These are phyloP conservation scores for Mortierella antarctica DNA, from an alignment of 192 early-diverging fungal genomes.

Conservation along the genomic window DNA sequence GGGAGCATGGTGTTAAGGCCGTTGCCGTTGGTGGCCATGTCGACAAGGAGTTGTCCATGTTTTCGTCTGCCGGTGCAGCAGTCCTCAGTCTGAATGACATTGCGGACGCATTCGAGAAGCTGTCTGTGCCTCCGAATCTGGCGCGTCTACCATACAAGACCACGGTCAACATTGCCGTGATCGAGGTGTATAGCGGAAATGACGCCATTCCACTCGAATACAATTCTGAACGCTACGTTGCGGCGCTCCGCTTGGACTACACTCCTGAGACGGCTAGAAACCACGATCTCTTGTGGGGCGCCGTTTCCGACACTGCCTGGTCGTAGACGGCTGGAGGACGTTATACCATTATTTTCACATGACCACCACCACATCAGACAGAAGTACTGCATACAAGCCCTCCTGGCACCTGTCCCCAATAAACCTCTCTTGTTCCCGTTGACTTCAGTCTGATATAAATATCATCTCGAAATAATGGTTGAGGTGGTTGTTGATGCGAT, in stretches of 20 bases:
- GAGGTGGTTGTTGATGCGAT: too few relatives aligned
- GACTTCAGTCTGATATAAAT: too few relatives aligned
- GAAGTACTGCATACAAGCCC: too few relatives aligned
- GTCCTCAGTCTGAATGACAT: background rate
- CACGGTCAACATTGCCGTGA: background rate
- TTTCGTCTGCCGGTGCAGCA: constrained; percentile 12
- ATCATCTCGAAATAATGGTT: too few relatives aligned
- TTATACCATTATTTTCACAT: too few relatives aligned
- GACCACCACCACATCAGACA: too few relatives aligned
- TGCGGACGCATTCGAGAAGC: background rate
- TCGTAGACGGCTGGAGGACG: background rate
- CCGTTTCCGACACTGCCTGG: constrained; percentile 17
- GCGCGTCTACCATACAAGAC: background rate
- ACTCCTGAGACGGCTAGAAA: background rate
- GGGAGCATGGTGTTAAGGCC: background rate
- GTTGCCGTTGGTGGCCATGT: constrained; percentile 1
- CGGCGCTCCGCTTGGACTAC: background rate
- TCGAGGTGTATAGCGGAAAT: background rate
- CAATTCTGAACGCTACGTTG: background rate
- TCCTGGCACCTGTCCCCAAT: too few relatives aligned
- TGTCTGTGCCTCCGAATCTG: background rate
- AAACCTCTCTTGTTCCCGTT: too few relatives aligned
- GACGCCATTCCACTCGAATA: constrained; percentile 10
- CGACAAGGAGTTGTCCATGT: constrained; percentile 9
- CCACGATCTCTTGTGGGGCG: constrained; percentile 8